phyloP scores from a whole-genome alignment of 345 rosid genomes.

The Pseudoturritis turrita region DNA sequence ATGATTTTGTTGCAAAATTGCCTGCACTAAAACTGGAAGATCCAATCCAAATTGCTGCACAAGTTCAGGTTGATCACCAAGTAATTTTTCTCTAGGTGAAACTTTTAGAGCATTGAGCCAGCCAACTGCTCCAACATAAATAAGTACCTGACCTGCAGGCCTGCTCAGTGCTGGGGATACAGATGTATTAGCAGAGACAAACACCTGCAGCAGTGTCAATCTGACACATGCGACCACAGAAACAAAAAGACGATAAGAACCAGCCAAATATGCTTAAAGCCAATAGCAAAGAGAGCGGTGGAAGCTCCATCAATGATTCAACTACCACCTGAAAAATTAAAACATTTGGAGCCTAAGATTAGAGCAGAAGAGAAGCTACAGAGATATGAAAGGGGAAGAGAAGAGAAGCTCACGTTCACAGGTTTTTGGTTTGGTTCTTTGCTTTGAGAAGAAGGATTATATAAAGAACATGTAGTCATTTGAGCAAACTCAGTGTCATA shows the following conservation, averaged over 20 bases:
- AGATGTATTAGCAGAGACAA: conserved; percentile 65
- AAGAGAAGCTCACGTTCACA: conserved; percentile 51
- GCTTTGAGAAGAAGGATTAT: conserved; percentile 66
- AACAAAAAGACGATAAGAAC: not conserved
- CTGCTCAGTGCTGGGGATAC: conserved; percentile 88
- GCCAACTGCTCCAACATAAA: not conserved
- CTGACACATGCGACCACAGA: conserved; percentile 39
- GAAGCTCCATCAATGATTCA: conserved; percentile 37
- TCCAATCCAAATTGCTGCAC: conserved; percentile 93
- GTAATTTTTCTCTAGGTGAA: conserved; percentile 80
- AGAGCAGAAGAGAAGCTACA: not conserved
- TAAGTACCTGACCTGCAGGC: conserved; percentile 91
- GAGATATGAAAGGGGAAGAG: not conserved
- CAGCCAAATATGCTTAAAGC: conserved; percentile 59
- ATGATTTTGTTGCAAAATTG: conserved; percentile 13
- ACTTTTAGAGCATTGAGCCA: conserved; percentile 59
- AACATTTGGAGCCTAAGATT: conserved; percentile 10
- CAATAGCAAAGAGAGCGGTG: conserved; percentile 48
- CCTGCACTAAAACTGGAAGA: conserved; percentile 96
- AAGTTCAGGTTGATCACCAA: conserved; percentile 89
- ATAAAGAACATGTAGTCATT: conserved; percentile 61
- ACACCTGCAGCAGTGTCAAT: conserved; percentile 93
- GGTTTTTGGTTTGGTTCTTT: conserved; percentile 48
- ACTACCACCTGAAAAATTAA: conserved; percentile 47
- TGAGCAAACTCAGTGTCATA: not conserved